phyloP scores from a whole-genome alignment of 306 rosid species.

The Myrica gale region DNA sequence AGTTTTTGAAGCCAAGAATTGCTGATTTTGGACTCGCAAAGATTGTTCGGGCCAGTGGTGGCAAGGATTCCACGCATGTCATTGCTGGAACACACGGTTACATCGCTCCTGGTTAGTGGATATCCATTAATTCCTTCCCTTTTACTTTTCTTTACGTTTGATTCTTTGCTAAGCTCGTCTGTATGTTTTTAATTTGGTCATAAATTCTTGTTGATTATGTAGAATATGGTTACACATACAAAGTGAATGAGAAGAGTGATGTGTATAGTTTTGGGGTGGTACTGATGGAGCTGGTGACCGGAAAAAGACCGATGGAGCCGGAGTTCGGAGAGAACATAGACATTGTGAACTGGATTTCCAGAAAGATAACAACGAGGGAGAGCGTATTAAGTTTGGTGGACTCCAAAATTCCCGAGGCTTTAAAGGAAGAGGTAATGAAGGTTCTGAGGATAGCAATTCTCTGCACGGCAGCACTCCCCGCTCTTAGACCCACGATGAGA shows the following conservation, averaged over 20 bases:
- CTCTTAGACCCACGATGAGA: constrained; percentile 76
- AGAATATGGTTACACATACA: constrained; percentile 86
- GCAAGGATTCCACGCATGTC: constrained; percentile 63
- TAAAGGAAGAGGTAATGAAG: constrained; percentile 64
- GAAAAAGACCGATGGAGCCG: constrained; percentile 73
- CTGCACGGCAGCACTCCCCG: constrained; percentile 65
- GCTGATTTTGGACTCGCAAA: constrained; percentile 94
- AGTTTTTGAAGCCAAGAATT: constrained; percentile 79
- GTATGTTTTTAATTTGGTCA: background rate
- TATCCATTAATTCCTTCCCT: too few relatives aligned
- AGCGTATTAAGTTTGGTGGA: constrained; percentile 52
- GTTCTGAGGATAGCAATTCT: constrained; percentile 64
- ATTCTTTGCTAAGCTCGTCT: background rate
- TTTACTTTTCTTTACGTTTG: background rate
- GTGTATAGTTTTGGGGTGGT: constrained; percentile 96
- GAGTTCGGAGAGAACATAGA: constrained; percentile 79
- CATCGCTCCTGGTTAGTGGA: constrained; percentile 83
- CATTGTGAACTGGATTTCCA: constrained; percentile 70
- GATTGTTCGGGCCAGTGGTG: constrained; percentile 50
- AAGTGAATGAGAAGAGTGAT: constrained; percentile 86
- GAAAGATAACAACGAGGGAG: constrained; percentile 51
- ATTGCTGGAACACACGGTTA: constrained; percentile 93
- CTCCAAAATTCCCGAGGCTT: constrained; percentile 44
- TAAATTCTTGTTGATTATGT: constrained; percentile 19
- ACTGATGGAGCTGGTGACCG: constrained; percentile 75